A percentile compares a stretch with the other conserved stretches of the same genome.
Evolutionary conservation across 2,329 filamentous ascomycete genomes (phyloP).

Genomic region (Alternaria gaisen): DNA sequence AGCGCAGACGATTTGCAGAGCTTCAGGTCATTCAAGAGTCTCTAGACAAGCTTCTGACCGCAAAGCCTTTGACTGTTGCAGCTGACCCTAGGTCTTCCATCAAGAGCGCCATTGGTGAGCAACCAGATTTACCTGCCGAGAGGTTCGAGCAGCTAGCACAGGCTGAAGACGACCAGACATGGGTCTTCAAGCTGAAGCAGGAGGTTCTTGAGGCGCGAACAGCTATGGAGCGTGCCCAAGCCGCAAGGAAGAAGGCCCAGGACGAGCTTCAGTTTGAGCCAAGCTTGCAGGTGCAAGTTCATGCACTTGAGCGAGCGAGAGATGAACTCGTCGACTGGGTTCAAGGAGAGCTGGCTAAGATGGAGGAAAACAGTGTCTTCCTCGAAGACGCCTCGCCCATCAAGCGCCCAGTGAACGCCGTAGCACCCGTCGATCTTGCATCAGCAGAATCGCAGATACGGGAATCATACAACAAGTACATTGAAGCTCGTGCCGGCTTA

Average conservation of each 20-base stretch:
- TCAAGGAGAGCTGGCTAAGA: conserved; percentile 58
- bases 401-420: conserved; percentile 27
- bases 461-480: conserved; percentile 45
- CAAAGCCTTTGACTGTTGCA: conserved; percentile 44
- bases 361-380: conserved; percentile 49
- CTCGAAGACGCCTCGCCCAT: conserved; percentile 46
- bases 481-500: conserved; percentile 3
- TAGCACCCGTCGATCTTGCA: conserved; percentile 20
- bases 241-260: conserved; percentile 27
- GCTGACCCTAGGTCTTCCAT: conserved; percentile 40
- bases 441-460: conserved; percentile 39
- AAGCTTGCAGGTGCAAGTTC: conserved; percentile 41
- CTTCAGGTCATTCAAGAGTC: conserved; percentile 58
- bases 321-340: conserved; percentile 62
- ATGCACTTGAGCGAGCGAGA: conserved; percentile 56
- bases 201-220: conserved; percentile 49
- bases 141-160: conserved; percentile 37
- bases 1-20: conserved; percentile 57
- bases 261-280: conserved; percentile 4
- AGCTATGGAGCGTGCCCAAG: conserved; percentile 44
- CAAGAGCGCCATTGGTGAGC: conserved; percentile 45
- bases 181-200: conserved; percentile 50
- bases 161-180: conserved; percentile 31
- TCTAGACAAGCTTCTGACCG: conserved; percentile 49
- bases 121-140: conserved; percentile 49